phyloP scores from a whole-genome alignment of 2,329 filamentous ascomycete genomes.

The Aspergillus neotritici region DNA sequence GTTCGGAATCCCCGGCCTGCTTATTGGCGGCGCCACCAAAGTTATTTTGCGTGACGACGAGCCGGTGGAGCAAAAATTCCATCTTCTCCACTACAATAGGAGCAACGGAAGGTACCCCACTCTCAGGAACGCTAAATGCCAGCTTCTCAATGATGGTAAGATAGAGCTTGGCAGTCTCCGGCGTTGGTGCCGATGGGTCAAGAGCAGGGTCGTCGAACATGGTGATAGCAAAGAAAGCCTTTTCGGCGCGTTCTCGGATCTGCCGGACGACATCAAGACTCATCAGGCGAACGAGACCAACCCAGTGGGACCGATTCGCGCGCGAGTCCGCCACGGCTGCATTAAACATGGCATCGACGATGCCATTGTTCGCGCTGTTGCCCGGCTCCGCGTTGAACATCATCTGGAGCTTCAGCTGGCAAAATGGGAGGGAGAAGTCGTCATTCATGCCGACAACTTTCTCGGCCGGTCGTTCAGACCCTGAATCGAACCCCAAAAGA shows the following conservation, averaged over 20 bases:
- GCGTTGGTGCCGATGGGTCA: conserved; percentile 13
- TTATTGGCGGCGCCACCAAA: conserved; percentile 15
- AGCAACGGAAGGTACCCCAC: conserved; percentile 27
- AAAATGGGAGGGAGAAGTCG: conserved; percentile 41
- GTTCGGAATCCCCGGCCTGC: conserved; percentile 8
- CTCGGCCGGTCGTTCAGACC: conserved; percentile 18
- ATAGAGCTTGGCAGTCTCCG: conserved; percentile 33
- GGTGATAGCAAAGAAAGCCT: conserved; percentile 34
- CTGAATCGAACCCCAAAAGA: conserved; percentile 25
- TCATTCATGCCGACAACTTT: conserved; percentile 33
- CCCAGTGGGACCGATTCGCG: conserved; percentile 32
- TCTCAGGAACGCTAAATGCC: conserved; percentile 32
- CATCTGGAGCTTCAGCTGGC: conserved; percentile 39
- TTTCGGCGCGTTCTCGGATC: conserved; percentile 39
- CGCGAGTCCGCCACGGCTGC: conserved; percentile 33
- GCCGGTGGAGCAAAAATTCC: conserved; percentile 34
- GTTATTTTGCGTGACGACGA: conserved; percentile 26
- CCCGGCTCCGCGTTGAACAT: conserved; percentile 30
- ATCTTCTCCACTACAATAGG: conserved; percentile 37
- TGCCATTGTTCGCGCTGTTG: conserved; percentile 23
- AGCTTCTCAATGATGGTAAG: conserved; percentile 37
- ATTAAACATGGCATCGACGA: conserved; percentile 39
- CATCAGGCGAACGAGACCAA: conserved; percentile 36
- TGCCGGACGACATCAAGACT: conserved; percentile 33
- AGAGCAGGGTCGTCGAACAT: conserved; percentile 22